phyloP scores from a whole-genome alignment of 2,329 filamentous ascomycete genomes.

The Xylariaceae sp. region DNA sequence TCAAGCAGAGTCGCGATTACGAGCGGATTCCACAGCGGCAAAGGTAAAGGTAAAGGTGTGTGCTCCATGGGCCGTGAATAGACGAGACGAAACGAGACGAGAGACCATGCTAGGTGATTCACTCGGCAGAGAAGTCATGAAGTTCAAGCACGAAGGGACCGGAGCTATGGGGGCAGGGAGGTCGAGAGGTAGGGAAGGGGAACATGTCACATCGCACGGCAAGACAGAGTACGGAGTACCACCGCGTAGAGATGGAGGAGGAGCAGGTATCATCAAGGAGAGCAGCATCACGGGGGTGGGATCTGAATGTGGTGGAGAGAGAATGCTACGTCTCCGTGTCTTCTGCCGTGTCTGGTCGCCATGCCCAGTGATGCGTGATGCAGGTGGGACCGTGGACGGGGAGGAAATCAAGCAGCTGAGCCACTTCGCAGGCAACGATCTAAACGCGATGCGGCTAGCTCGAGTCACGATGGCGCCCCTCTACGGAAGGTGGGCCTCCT shows the following conservation, averaged over 20 bases:
- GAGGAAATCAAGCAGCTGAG: slow-evolving; percentile 20
- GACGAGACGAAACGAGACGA: slow-evolving; percentile 15
- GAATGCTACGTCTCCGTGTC: slow-evolving; percentile 13
- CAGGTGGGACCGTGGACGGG: not conserved
- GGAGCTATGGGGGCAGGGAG: too few relatives aligned
- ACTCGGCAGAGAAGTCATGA: slow-evolving; percentile 14
- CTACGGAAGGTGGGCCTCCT: not conserved
- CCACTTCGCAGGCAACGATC: slow-evolving; percentile 19
- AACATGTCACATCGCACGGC: slow-evolving; percentile 28
- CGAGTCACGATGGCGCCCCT: slow-evolving; percentile 14
- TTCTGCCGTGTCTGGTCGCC: slow-evolving; percentile 12
- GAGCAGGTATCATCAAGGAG: slow-evolving; percentile 14
- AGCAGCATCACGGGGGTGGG: slow-evolving; percentile 27
- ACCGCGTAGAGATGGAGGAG: slow-evolving; percentile 1
- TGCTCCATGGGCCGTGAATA: slow-evolving; percentile 25
- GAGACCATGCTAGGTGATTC: slow-evolving; percentile 23
- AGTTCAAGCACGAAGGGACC: slow-evolving; percentile 16
- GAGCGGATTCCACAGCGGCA: slow-evolving; percentile 3
- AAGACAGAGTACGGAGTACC: slow-evolving; percentile 15
- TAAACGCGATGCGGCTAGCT: slow-evolving; percentile 20
- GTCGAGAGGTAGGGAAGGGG: slow-evolving; percentile 6
- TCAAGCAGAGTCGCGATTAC: slow-evolving; percentile 19
- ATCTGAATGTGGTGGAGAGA: slow-evolving; percentile 8
- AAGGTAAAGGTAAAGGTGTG: not conserved
- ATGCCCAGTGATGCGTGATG: not conserved